Evolutionary conservation across 176 grass and related monocot species (phyloP), one percentile per base, ranked within the genome.

Genomic region (Zizania latifolia): DNA sequence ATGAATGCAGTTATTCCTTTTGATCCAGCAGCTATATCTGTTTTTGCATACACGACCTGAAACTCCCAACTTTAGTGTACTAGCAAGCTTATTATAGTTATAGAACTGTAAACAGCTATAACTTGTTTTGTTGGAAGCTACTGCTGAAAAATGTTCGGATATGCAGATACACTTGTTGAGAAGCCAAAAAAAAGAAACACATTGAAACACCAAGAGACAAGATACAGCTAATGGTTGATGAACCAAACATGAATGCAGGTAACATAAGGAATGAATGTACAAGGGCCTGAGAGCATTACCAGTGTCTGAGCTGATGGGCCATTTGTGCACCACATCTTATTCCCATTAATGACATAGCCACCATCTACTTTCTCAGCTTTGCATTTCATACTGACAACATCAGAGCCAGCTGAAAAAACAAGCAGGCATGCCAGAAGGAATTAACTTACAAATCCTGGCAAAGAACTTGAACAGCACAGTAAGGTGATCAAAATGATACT

Each of bases 241-340:
- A 71, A 34, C 35, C 29, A 57, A 58, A 68, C 60, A 68, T 15
- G 39, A 39, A 4, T 14, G 22, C 50, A 4, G 11, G 58, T 43
- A 66, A 34, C 76, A 48, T 3, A 13, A 72, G 17, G 58, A 35
- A 3, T 35, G 54, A 30, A 67, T 58, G 28, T 14, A 54, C 21
- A 39, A 32, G 26, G 14, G 38, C 10, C 33, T 33, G n/a, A 71
- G 22, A 8, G 30, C 8, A 81, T 38, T 87, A 98, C 94, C 86
- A 98, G 74, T 36, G 94, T 94, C 62, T 98, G 88, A 76, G 94
- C 94, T 22, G 88, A 90, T 4, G 94, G 94, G 2, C 94, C 94
- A 78, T 98, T 98, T 17, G 94, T 98, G 76, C 94, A 98, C 94
- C 94, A 98, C 94, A 98, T 98, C 86, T 98, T 98, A 41, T 94